These are phyloP conservation scores for Phytophthora ramorum DNA, from an alignment of 352 stramenopile genomes.

Conservation along the genomic window DNA sequence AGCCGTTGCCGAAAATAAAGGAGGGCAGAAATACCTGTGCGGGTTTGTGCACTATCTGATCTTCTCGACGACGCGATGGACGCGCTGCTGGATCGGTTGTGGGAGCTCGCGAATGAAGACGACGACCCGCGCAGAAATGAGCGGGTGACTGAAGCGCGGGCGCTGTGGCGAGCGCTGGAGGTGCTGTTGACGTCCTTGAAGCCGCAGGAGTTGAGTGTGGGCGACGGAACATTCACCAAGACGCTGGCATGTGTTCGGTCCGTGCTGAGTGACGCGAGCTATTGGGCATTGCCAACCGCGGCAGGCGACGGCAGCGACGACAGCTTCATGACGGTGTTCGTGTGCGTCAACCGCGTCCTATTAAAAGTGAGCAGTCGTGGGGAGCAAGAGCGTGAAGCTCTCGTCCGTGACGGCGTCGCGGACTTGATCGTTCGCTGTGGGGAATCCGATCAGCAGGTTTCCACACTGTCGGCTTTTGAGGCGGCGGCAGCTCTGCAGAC, in stretches of 20 bases:
- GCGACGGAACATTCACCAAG: conserved; percentile 49
- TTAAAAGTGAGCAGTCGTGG: conserved; percentile 54
- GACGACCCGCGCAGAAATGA: conserved; percentile 19
- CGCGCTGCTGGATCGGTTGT: conserved; percentile 50
- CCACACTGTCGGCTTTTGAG: conserved; percentile 23
- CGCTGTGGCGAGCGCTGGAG: conserved; percentile 64
- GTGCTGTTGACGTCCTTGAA: conserved; percentile 48
- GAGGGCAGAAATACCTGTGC: background rate
- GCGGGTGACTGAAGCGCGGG: conserved; percentile 46
- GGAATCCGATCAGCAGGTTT: conserved; percentile 9
- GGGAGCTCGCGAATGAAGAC: conserved; percentile 43
- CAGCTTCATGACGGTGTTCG: conserved; percentile 40
- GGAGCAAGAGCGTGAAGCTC: conserved; percentile 51
- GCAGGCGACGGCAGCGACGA: conserved; percentile 11
- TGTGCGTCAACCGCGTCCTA: conserved; percentile 50
- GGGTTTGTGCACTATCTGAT: background rate
- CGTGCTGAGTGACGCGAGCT: conserved; percentile 37
- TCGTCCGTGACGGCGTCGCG: conserved; percentile 49
- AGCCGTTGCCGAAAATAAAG: background rate
- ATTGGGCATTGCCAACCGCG: conserved; percentile 27
- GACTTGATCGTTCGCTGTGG: conserved; percentile 45
- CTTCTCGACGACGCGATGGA: conserved; percentile 34
- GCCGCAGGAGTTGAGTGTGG: conserved; percentile 39
- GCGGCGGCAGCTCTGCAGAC: conserved; percentile 45
- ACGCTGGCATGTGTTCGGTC: conserved; percentile 45